Base-by-base conservation (phyloP, 2,329 filamentous ascomycete species). In the Botryosphaeria dothidea region DNA sequence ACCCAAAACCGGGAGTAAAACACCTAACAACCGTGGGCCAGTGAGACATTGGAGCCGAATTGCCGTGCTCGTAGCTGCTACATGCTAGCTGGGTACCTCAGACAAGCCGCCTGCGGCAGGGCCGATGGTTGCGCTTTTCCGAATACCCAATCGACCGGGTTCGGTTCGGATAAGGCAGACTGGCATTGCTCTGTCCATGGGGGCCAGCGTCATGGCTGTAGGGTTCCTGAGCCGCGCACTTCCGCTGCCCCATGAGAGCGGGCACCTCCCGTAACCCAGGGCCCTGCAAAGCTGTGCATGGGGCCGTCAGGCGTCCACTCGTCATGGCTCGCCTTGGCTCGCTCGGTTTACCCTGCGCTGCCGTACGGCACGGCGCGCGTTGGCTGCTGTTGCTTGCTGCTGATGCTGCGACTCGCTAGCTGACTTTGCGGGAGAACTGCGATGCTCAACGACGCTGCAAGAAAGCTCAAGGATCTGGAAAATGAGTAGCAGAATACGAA, bases 191-290 rank as follows among this genome's bases (percentile, higher is more conserved):
- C 31, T 6, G 4, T 23, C 25, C 38, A 25, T 27, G 23, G 27
- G 27, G 25, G 41, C 41, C 56, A n/a, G 38, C 54, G 38, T 58
- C 38, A 43, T 58, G 38, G 2, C 19, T 36, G 38, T 45, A 46
- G 56, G 56, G 38, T 46, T 45, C 56, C 56, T 46, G 56, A 60
- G 56, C 56, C 56, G 56, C 41, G 41, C 56, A 60, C 17, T 60
- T 60, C 56, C 56, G 56, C 56, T 60, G 41, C 56, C 56, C 56
- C 56, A 45, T 60, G 41, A n/a, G n/a, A n/a, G n/a, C 56, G 43
- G 56, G 27, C 56, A 60, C n/a, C 41, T 29, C 38, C 38, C 41
- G 41, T 41, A n/a, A n/a, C 27, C 41, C 38, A 34, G 56, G 56
- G 38, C 41, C 54, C 36, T 11, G 54, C 23, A 19, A 46, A 9